Base-by-base conservation (phyloP, 2,329 filamentous ascomycete genomes). In the Catunica adiposa region DNA sequence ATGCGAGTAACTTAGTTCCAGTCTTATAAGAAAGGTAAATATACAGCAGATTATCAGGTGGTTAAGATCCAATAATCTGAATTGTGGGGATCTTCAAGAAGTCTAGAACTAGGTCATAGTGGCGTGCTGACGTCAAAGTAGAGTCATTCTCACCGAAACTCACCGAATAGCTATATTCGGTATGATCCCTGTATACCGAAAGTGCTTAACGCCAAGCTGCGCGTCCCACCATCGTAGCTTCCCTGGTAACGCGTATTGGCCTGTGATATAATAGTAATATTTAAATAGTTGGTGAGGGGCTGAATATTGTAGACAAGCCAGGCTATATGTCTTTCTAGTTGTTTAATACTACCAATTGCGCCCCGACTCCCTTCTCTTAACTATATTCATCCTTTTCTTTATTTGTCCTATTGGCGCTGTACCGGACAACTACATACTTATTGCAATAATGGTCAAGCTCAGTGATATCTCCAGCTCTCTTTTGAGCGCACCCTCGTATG, bases 401-500 rank as follows among this genome's bases (percentile, higher is more conserved):
- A n/a, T n/a, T n/a, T n/a, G n/a, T n/a, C n/a, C n/a, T n/a, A 38
- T 11, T 38, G 11, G 11, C 8, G 40, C 3, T 5, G n/a, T 22
- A 44, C 15, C 17, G 8, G 11, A 8, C 40, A 20, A 44, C n/a
- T 8, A 8, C 40, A 3, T 34, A 51, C 48, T 34, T n/a, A 17
- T 25, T 20, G 17, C 61, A 62, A 56, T 15, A 29, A 69, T 69
- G 68, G 67, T 68, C 31, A 58, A 61, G 31, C 63, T 69, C 55
- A 62, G 69, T 52, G 64, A 69, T 40, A 63, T 65, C 40, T 52
- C 62, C 23, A 66, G 61, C 55, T 66, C 63, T 51, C 63, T 70
- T 31, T 64, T 68, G 54, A 64, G 66, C 54, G 63, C 62, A 20
- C 64, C 67, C 48, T 64, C 62, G 68, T 68, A 61, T 59, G 67